Conservation (phyloP, 345 rosid species). For the Syzygium oleosum region DNA sequence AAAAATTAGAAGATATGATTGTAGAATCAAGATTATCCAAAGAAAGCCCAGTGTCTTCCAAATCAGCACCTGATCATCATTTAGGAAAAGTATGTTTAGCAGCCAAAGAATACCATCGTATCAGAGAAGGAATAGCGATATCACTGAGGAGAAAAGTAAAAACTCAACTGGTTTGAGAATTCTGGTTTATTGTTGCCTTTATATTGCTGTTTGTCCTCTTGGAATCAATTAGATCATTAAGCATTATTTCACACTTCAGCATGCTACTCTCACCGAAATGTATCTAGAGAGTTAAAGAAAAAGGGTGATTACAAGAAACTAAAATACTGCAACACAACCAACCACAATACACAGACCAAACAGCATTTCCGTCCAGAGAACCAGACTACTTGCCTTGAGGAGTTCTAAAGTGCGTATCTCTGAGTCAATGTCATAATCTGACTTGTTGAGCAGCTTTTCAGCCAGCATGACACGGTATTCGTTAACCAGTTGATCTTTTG, state of each 20-base stretch:
- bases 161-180: constrained; percentile 44
- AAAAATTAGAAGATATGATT: constrained; percentile 86
- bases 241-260: constrained; percentile 98
- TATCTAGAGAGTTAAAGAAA: constrained; percentile 33
- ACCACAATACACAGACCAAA: neutral
- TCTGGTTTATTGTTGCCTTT: constrained; percentile 42
- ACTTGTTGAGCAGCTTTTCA: constrained; percentile 93
- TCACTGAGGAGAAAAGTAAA: neutral
- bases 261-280: constrained; percentile 97
- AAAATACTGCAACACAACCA: neutral
- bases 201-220: constrained; percentile 88
- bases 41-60: constrained; percentile 34
- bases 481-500: constrained; percentile 88
- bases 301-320: neutral
- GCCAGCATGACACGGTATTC: constrained; percentile 97
- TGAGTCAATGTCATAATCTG: constrained; percentile 86
- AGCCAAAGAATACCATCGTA: neutral
- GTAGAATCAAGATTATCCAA: constrained; percentile 67
- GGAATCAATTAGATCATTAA: constrained; percentile 92
- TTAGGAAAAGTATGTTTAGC: neutral
- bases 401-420: constrained; percentile 96
- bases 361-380: neutral
- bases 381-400: constrained; percentile 56
- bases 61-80: constrained; percentile 29
- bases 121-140: neutral